Percentiles rank a stretch among this genome's conserved stretches.
Conservation (phyloP, 306 rosid species). For the Casuarina cunninghamiana region DNA sequence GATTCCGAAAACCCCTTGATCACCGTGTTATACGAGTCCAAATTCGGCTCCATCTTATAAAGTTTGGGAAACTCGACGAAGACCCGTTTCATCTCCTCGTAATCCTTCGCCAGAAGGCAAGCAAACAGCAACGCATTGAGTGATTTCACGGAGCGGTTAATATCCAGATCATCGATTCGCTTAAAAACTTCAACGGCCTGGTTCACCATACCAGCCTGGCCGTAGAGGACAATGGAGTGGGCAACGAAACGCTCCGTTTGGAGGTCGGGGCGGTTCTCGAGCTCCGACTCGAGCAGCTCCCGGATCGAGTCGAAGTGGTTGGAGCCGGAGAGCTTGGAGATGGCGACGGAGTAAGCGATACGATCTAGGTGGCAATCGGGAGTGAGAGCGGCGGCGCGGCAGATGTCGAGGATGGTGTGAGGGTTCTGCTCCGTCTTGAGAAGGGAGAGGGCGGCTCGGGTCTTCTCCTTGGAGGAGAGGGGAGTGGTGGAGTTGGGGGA, state of each 20-base stretch:
- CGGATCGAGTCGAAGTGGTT: conserved; percentile 60
- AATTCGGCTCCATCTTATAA: conserved; percentile 50
- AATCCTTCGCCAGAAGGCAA: conserved; percentile 52
- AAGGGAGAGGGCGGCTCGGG: conserved; percentile 53
- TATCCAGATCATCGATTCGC: conserved; percentile 34
- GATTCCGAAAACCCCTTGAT: conserved; percentile 64
- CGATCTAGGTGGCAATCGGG: conserved; percentile 75
- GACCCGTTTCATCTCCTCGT: conserved; percentile 55
- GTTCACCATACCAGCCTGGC: conserved; percentile 70
- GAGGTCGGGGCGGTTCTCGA: conserved; percentile 65
- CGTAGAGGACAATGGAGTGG: conserved; percentile 70
- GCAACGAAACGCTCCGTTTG: conserved; percentile 56
- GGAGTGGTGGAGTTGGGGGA: conserved; percentile 48
- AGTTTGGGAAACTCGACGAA: conserved; percentile 61
- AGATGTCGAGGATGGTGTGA: conserved; percentile 57
- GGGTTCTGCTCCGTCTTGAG: conserved; percentile 73
- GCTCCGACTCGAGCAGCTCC: conserved; percentile 47
- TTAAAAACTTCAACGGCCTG: conserved; percentile 58
- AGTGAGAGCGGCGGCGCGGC: conserved; percentile 73
- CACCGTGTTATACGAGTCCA: conserved; percentile 63
- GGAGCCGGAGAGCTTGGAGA: conserved; percentile 53
- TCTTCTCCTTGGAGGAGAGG: conserved; percentile 47
- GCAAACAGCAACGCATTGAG: conserved; percentile 71
- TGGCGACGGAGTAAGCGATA: conserved; percentile 59
- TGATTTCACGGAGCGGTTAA: conserved; percentile 49